Percentiles rank a stretch among this genome's conserved stretches.
These are phyloP conservation scores for Ophiostoma pallidulum DNA, from an alignment of 2,329 filamentous ascomycete genomes.

Conservation along the genomic window DNA sequence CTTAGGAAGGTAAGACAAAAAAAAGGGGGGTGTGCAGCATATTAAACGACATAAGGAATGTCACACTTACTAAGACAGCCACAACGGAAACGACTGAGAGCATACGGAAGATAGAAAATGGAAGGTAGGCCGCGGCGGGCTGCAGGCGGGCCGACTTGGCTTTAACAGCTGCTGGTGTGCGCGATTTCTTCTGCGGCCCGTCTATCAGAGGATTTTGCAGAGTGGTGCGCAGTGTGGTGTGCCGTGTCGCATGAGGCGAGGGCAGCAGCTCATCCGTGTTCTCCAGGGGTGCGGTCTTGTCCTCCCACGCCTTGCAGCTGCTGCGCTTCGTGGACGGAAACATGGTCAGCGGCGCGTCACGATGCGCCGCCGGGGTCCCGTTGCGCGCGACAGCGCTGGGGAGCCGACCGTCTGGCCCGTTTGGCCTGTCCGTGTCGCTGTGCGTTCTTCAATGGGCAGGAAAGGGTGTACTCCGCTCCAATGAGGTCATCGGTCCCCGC, in stretches of 20 bases:
- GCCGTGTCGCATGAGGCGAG: background rate
- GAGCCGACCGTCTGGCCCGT: background rate
- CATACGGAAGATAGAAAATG: conserved; percentile 21
- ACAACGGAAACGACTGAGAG: conserved; percentile 22
- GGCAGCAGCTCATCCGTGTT: too few relatives aligned
- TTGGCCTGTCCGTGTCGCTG: background rate
- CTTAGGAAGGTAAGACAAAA: background rate
- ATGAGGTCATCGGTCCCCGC: conserved; percentile 9
- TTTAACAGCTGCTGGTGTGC: conserved; percentile 10
- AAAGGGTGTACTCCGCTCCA: background rate
- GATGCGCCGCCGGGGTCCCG: conserved; percentile 18
- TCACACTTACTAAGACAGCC: conserved; percentile 17
- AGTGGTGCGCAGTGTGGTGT: background rate
- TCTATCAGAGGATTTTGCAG: background rate
- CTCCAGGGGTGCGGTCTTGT: conserved; percentile 8
- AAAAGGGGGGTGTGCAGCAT: background rate
- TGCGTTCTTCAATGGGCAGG: background rate
- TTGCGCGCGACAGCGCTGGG: conserved; percentile 8
- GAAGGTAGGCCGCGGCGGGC: conserved; percentile 9
- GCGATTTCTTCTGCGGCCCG: conserved; percentile 13
- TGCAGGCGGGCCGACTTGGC: conserved; percentile 16
- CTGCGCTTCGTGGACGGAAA: conserved; percentile 5
- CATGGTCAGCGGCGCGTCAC: conserved; percentile 21
- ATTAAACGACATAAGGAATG: background rate
- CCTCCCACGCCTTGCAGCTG: too few relatives aligned